Conservation (phyloP, 176 grass and related monocot genomes). For the Ensete glaucum region DNA sequence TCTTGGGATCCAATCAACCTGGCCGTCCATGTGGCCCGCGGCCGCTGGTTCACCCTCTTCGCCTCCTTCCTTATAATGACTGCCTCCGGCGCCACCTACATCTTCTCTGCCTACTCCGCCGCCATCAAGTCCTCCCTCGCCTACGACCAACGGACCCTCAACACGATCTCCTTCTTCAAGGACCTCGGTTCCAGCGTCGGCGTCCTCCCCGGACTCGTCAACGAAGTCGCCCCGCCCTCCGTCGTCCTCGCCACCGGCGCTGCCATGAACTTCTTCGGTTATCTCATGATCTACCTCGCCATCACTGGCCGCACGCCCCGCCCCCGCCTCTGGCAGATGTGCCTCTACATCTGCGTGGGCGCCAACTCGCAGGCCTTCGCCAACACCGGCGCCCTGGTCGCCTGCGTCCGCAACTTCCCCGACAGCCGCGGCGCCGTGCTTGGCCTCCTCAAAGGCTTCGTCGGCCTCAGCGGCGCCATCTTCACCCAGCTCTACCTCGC, state of each 20-base stretch:
- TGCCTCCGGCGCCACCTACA: conserved; percentile 69
- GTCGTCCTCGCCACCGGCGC: conserved; percentile 55
- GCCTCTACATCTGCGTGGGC: conserved; percentile 51
- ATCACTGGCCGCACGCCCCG: conserved; percentile 21
- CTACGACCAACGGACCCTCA: conserved; percentile 77
- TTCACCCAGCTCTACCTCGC: conserved; percentile 68
- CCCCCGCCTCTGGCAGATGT: conserved; percentile 43
- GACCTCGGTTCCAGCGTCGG: conserved; percentile 74
- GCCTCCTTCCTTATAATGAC: conserved; percentile 70
- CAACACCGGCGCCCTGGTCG: conserved; percentile 72
- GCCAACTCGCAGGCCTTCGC: conserved; percentile 83
- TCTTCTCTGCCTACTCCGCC: conserved; percentile 63
- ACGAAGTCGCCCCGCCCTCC: conserved; percentile 66
- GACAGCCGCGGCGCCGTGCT: conserved; percentile 64
- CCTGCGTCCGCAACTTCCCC: conserved; percentile 74
- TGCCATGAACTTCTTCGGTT: conserved; percentile 58
- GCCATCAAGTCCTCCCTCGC: conserved; percentile 47
- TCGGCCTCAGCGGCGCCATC: conserved; percentile 60
- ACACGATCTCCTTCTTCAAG: conserved; percentile 81
- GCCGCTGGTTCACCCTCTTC: conserved; percentile 87
- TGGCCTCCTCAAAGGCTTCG: conserved; percentile 71
- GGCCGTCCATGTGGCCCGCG: conserved; percentile 37
- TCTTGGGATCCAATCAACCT: neutral
- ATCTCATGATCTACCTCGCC: conserved; percentile 74
- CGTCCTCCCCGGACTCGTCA: conserved; percentile 53